Base-by-base conservation (phyloP, 768 basidiomycete species). In the Hortiboletus campestris region DNA sequence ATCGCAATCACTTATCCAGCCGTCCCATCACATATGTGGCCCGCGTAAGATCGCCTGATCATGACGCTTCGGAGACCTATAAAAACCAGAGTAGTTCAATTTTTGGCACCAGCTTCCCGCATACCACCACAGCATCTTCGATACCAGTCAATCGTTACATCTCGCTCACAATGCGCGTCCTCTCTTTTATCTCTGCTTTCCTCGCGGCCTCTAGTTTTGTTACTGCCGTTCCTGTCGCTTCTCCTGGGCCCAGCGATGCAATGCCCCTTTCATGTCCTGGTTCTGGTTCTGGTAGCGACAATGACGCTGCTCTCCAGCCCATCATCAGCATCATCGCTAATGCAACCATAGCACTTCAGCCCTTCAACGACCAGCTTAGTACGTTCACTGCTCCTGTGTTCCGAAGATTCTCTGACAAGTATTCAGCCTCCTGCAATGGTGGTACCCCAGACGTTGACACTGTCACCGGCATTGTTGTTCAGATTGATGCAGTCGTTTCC, bases 111-210 rank as follows among this genome's bases (percentile, higher is more conserved):
- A 56, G 50, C 44, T 48, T 55, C 29, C 17, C 13, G 22, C 29
- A 3, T 11, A 7, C 25, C 14, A 22, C 22, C 4, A 5, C 40
- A 20, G 14, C 28, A 22, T 32, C 14, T 22, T 35, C 50, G 8
- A 38, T 13, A 49, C 53, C 55, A 56, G 55, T 61, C 61, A 29
- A 54, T 56, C 56, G 38, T 54, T 58, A 40, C 44, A 50, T 14
- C 56, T 54, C 51, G 51, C 51, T 57, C 50, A 59, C 43, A 41
- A 66, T 66, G 64, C 65, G 64, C 35, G 62, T 64, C 62, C 65
- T 66, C 52, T 64, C 65, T 6, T 63, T 67, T 1, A 59, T 67
- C 54, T 53, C 57, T 53, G 56, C 65, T 2, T 22, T 67, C 52
- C 34, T 62, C 9, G 59, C 55, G 0, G 65, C 54, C 5, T 42